Percentiles rank a stretch among this genome's conserved stretches.
Conservation (phyloP, 495 filamentous ascomycete species). For the Lichina pygmaea region DNA sequence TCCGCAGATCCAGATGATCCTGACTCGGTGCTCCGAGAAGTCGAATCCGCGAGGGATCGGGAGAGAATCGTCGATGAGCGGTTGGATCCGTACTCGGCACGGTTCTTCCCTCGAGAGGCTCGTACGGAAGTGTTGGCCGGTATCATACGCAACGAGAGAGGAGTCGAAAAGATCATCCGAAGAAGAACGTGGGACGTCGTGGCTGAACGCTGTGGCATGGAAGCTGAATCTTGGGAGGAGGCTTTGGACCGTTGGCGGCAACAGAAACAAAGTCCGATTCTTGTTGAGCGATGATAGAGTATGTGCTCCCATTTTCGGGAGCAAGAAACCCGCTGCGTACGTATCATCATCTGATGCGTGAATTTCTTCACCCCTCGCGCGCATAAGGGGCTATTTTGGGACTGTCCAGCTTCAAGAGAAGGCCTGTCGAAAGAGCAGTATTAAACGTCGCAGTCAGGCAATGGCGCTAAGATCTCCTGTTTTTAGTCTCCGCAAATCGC, state of each 20-base stretch:
- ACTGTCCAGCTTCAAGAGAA: too few relatives aligned
- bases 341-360: too few relatives aligned
- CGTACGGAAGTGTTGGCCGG: constrained; percentile 59
- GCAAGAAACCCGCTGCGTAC: too few relatives aligned
- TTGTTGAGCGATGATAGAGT: too few relatives aligned
- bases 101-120: constrained; percentile 62
- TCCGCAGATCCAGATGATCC: constrained; percentile 75
- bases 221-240: constrained; percentile 28
- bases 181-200: constrained; percentile 60
- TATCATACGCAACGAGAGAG: constrained; percentile 57
- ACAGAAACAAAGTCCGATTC: background rate
- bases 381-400: too few relatives aligned
- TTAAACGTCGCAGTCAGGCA: too few relatives aligned
- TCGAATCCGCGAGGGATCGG: constrained; percentile 39
- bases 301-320: too few relatives aligned
- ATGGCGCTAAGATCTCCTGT: too few relatives aligned
- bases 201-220: constrained; percentile 44
- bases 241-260: constrained; percentile 28
- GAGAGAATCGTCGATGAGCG: constrained; percentile 69
- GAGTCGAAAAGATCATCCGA: constrained; percentile 70
- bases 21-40: constrained; percentile 38
- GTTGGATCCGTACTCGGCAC: constrained; percentile 70
- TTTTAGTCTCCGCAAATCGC: too few relatives aligned
- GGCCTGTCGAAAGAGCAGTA: too few relatives aligned
- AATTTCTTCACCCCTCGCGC: too few relatives aligned